Evolutionary conservation across 1,284 basidiomycete species (phyloP).

Genomic region (Mrakiaceae sp.): DNA sequence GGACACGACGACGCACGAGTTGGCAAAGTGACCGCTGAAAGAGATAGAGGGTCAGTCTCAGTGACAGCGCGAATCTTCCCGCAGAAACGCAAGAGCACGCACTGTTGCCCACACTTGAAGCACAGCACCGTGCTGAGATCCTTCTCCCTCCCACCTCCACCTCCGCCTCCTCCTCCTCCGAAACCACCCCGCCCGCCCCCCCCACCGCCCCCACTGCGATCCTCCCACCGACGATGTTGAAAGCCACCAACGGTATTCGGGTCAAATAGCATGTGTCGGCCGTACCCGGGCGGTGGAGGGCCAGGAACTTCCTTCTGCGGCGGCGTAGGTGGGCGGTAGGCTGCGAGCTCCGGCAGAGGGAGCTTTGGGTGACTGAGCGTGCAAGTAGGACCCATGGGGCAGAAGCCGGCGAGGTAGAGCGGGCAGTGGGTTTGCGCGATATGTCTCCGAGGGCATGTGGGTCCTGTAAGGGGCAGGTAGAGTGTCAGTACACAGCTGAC

Average conservation of each 20-base stretch:
- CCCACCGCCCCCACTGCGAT: slow-evolving; percentile 21
- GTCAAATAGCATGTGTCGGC: slow-evolving; percentile 70
- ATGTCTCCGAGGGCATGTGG: slow-evolving; percentile 83
- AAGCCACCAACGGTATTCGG: slow-evolving; percentile 28
- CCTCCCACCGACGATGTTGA: slow-evolving; percentile 1
- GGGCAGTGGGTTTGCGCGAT: slow-evolving; percentile 83
- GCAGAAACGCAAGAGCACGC: not conserved
- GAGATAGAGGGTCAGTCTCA: not conserved
- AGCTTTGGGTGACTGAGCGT: slow-evolving; percentile 57
- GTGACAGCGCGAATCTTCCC: not conserved
- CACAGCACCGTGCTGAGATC: slow-evolving; percentile 8
- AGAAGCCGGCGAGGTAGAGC: slow-evolving; percentile 85
- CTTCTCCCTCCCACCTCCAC: not conserved
- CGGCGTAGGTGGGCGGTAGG: slow-evolving; percentile 65
- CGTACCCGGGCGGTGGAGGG: slow-evolving; percentile 83
- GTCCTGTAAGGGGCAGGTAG: slow-evolving; percentile 45
- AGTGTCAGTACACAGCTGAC: not conserved
- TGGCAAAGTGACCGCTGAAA: not conserved
- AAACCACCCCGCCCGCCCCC: slow-evolving; percentile 1
- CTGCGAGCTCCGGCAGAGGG: slow-evolving; percentile 49
- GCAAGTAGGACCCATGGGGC: slow-evolving; percentile 86
- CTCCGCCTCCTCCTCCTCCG: slow-evolving; percentile 5
- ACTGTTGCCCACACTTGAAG: slow-evolving; percentile 7
- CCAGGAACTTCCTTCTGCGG: slow-evolving; percentile 68
- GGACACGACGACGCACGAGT: not conserved